Conservation (phyloP, 352 stramenopile species). For the Pythium utonaiense region DNA sequence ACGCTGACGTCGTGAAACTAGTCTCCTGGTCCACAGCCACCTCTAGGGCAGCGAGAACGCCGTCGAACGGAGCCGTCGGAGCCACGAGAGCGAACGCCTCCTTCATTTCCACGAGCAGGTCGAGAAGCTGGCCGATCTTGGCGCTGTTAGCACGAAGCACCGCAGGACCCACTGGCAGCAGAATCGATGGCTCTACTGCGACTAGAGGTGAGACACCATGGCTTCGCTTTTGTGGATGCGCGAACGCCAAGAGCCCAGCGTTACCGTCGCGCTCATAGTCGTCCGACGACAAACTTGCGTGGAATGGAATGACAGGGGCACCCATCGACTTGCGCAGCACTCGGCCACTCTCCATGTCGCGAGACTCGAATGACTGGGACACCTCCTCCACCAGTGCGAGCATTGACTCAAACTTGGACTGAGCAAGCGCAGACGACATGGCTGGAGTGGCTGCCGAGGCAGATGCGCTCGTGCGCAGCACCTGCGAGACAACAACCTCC, state of each 20-base stretch:
- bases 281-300: constrained; percentile 40
- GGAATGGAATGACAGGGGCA: constrained; percentile 54
- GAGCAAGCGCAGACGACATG: constrained; percentile 9
- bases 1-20: constrained; percentile 3
- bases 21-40: constrained; percentile 6
- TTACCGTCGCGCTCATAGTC: constrained; percentile 40
- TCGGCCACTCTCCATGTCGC: constrained; percentile 21
- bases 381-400: constrained; percentile 20
- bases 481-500: constrained; percentile 53
- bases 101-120: constrained; percentile 12
- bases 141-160: constrained; percentile 17
- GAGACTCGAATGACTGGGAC: constrained; percentile 16
- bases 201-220: constrained; percentile 61
- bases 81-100: constrained; percentile 15
- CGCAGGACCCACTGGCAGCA: constrained; percentile 14
- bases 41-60: constrained; percentile 10
- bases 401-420: constrained; percentile 24
- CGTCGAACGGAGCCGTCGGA: constrained; percentile 24
- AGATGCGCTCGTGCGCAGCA: constrained; percentile 30
- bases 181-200: neutral
- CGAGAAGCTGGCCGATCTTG: constrained; percentile 10
- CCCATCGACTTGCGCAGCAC: constrained; percentile 34
- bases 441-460: neutral
- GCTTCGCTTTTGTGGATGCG: constrained; percentile 48
- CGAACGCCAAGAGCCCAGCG: constrained; percentile 45